A percentile compares a stretch with the other conserved stretches of the same genome.
Evolutionary conservation across 2,329 filamentous ascomycete genomes (phyloP).

Genomic region (Westerdykella aurantiaca): DNA sequence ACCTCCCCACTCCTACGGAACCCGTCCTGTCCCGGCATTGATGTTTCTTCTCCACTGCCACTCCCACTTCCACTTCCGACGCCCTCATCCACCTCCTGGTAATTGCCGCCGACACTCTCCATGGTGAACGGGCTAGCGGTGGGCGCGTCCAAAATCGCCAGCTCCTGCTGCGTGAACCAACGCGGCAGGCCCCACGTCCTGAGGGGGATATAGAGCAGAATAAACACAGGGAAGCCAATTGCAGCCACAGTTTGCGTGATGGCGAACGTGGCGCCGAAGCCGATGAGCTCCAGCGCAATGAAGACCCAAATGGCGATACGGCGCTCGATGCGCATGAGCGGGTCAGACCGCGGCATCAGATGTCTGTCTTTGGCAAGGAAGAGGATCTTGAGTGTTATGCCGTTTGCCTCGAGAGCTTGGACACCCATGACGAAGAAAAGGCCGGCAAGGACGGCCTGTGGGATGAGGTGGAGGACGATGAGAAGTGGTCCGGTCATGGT

Average conservation of each 20-base stretch:
- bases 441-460: constrained; percentile 50
- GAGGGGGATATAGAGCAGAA: constrained; percentile 52
- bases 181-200: constrained; percentile 47
- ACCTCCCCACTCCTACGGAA: constrained; percentile 18
- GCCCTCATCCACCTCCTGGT: constrained; percentile 1
- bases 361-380: constrained; percentile 45
- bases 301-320: constrained; percentile 46
- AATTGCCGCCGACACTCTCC: constrained; percentile 48
- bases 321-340: constrained; percentile 41
- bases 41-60: constrained; percentile 5
- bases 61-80: not conserved
- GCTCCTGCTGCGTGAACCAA: constrained; percentile 47
- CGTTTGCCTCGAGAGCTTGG: constrained; percentile 48
- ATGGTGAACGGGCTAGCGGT: constrained; percentile 52
- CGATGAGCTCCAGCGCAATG: constrained; percentile 47
- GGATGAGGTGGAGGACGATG: constrained; percentile 50
- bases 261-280: constrained; percentile 51
- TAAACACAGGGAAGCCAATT: constrained; percentile 55
- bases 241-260: constrained; percentile 57
- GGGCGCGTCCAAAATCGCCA: constrained; percentile 48
- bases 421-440: constrained; percentile 56
- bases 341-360: constrained; percentile 46
- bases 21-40: too few species aligned
- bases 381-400: constrained; percentile 48
- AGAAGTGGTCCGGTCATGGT: constrained; percentile 54